These are phyloP conservation scores for Arthrobotrys entomopaga DNA, from an alignment of 2,329 filamentous ascomycete species.

Conservation along the genomic window DNA sequence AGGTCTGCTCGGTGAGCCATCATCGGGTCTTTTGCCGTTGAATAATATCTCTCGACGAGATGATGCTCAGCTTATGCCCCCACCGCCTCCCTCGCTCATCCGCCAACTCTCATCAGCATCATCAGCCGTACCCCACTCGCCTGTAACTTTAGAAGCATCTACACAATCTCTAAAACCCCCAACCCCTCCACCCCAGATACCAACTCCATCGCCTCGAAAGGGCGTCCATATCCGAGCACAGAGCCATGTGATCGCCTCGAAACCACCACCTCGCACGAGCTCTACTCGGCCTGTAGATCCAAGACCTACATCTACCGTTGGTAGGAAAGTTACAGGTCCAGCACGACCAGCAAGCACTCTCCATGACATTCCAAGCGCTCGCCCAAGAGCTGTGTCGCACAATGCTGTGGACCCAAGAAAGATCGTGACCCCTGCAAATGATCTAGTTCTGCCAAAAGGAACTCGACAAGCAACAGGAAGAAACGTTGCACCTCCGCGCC, in stretches of 20 bases:
- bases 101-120: constrained; percentile 35
- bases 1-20: constrained; percentile 38
- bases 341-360: constrained; percentile 38
- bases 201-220: constrained; percentile 48
- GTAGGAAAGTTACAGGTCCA: constrained; percentile 43
- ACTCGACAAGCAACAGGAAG: constrained; percentile 24
- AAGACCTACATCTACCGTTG: constrained; percentile 42
- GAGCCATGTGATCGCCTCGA: constrained; percentile 34
- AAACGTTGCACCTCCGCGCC: constrained; percentile 37
- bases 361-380: constrained; percentile 33
- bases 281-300: constrained; percentile 41
- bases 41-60: constrained; percentile 25
- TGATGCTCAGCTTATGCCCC: constrained; percentile 49
- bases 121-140: neutral
- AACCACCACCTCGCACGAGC: constrained; percentile 24
- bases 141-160: constrained; percentile 24
- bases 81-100: constrained; percentile 37
- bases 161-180: constrained; percentile 30
- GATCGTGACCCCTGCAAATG: constrained; percentile 40
- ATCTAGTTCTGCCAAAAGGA: constrained; percentile 31
- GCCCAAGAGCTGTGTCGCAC: constrained; percentile 49
- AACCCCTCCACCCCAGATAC: constrained; percentile 44
- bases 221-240: constrained; percentile 42
- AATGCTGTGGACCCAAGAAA: constrained; percentile 37
- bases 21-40: constrained; percentile 9